Conservation (phyloP, 805 yeast species). For the Candida stauntonica region DNA sequence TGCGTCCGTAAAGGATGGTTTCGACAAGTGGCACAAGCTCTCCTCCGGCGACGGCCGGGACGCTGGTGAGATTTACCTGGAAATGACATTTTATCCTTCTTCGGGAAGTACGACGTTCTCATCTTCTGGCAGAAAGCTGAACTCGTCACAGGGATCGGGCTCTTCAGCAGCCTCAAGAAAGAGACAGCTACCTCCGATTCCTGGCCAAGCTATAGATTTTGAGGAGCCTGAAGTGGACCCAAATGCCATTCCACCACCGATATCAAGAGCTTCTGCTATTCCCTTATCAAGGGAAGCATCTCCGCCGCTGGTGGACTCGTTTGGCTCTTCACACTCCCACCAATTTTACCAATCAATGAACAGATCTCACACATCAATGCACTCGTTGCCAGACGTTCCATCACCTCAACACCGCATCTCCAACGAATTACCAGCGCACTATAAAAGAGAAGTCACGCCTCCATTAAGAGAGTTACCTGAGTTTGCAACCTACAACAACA, state of each 20-base stretch:
- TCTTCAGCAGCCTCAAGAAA: slow-evolving; percentile 8
- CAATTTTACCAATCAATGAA: slow-evolving; percentile 5
- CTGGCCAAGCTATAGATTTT: slow-evolving; percentile 19
- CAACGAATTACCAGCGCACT: slow-evolving; percentile 2
- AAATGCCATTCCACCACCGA: slow-evolving; percentile 21
- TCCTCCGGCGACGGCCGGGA: slow-evolving; percentile 54
- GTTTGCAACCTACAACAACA: slow-evolving; percentile 1
- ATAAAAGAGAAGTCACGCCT: background rate
- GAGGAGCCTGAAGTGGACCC: background rate
- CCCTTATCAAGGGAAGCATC: no score
- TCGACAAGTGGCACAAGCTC: slow-evolving; percentile 80
- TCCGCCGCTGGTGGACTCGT: background rate
- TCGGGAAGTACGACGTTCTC: slow-evolving; percentile 20
- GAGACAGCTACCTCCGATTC: slow-evolving; percentile 28
- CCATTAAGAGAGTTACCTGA: slow-evolving; percentile 6
- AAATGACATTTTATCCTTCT: slow-evolving; percentile 84
- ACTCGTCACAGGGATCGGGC: slow-evolving; percentile 7
- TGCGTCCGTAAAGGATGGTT: slow-evolving; percentile 66
- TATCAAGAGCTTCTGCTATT: no score
- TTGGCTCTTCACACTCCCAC: background rate
- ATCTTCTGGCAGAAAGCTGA: slow-evolving; percentile 2
- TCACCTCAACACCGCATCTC: background rate
- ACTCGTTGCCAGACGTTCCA: slow-evolving; percentile 26
- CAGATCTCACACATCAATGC: slow-evolving; percentile 15
- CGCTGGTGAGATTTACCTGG: slow-evolving; percentile 87